These are phyloP conservation scores for Phialophora chinensis DNA, from an alignment of 2,329 filamentous ascomycete species.

Conservation along the genomic window DNA sequence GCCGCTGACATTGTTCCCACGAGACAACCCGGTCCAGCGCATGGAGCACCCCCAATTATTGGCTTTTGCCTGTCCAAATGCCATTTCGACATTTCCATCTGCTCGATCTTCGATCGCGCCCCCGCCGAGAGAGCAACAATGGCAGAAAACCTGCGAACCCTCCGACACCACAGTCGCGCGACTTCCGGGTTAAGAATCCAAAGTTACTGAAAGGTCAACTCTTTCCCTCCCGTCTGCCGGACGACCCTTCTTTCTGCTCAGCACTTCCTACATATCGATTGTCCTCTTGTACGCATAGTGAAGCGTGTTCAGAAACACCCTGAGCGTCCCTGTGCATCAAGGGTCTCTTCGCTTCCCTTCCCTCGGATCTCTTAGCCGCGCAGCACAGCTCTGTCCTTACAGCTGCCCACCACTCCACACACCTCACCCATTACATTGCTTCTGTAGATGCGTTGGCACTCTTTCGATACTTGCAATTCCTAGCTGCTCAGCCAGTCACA, in stretches of 20 bases:
- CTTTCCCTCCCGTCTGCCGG: constrained; percentile 11
- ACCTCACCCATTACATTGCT: constrained; percentile 3
- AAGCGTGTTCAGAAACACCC: constrained; percentile 11
- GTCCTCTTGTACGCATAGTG: constrained; percentile 10
- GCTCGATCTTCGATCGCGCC: constrained; percentile 25
- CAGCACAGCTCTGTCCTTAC: constrained; percentile 7
- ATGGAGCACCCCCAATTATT: constrained; percentile 22
- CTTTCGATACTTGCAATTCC: neutral
- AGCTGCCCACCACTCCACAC: constrained; percentile 10
- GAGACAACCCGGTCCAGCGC: constrained; percentile 18
- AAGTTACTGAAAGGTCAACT: constrained; percentile 14
- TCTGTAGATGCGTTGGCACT: constrained; percentile 2
- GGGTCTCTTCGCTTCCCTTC: constrained; percentile 16
- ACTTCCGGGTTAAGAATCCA: constrained; percentile 6
- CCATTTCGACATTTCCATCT: constrained; percentile 37
- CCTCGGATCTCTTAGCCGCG: neutral
- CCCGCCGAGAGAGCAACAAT: constrained; percentile 15
- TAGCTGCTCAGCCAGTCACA: neutral
- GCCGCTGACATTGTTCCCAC: constrained; percentile 21
- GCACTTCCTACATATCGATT: constrained; percentile 13
- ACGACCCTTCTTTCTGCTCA: constrained; percentile 28
- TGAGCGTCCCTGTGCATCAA: constrained; percentile 17
- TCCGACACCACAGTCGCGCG: constrained; percentile 11
- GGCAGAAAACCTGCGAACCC: constrained; percentile 11
- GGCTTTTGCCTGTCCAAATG: constrained; percentile 22